phyloP scores from a whole-genome alignment of 2,329 filamentous ascomycete genomes.

The Dactylonectria macrodidyma region DNA sequence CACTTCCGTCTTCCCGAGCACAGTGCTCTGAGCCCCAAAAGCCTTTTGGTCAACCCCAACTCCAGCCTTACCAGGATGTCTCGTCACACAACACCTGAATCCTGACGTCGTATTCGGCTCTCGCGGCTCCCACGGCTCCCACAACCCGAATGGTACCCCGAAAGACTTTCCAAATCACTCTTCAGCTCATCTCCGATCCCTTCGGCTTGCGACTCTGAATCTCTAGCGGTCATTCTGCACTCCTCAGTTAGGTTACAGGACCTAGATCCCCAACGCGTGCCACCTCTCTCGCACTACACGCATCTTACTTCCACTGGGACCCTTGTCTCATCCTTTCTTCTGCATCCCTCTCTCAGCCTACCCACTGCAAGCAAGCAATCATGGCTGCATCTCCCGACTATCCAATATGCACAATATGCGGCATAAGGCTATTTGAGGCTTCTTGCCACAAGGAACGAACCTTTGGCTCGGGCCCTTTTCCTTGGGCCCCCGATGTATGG shows the following conservation, averaged over 20 bases:
- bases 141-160: background rate
- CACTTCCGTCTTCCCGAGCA: too few species aligned
- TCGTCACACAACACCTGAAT: background rate
- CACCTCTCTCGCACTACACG: background rate
- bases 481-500: conserved; percentile 18
- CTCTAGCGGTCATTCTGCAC: background rate
- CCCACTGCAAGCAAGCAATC: background rate
- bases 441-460: background rate
- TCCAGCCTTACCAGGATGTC: background rate
- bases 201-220: background rate
- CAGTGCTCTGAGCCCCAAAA: background rate
- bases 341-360: background rate
- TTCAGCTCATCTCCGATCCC: background rate
- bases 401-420: conserved; percentile 23
- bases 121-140: background rate
- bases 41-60: background rate
- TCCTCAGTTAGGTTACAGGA: background rate
- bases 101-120: background rate
- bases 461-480: background rate
- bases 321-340: background rate
- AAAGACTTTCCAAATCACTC: too few species aligned
- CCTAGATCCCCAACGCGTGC: background rate
- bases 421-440: conserved; percentile 1
- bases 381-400: conserved; percentile 23
- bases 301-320: background rate